phyloP scores from a whole-genome alignment of 805 yeast genomes.

The Maudiozyma bulderi region DNA sequence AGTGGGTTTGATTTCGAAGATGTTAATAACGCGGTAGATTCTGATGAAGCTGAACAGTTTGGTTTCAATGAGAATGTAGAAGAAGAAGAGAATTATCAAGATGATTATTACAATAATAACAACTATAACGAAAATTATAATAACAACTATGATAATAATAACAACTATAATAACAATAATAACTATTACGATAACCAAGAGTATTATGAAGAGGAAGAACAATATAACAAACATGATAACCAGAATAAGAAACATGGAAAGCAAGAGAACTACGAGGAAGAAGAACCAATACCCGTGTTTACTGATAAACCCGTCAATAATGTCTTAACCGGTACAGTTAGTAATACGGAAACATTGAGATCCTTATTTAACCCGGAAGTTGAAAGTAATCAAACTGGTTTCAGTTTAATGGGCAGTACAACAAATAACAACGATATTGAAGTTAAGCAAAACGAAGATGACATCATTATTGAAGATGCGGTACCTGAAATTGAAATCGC shows the following conservation, averaged over 20 bases:
- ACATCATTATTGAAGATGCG: constrained; percentile 26
- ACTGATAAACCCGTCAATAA: constrained; percentile 22
- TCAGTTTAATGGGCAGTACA: constrained; percentile 35
- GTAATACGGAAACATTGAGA: constrained; percentile 55
- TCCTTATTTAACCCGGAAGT: constrained; percentile 41
- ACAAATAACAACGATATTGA: constrained; percentile 41
- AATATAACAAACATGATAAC: not conserved
- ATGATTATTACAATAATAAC: not conserved
- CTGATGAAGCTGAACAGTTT: constrained; percentile 31
- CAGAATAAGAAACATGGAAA: not conserved
- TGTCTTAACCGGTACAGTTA: constrained; percentile 21
- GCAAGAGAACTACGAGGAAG: constrained; percentile 24
- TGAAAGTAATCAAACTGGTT: constrained; percentile 24
- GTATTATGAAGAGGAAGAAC: not conserved
- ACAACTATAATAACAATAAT: not conserved
- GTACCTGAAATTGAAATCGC: constrained; percentile 11
- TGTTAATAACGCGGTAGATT: constrained; percentile 35
- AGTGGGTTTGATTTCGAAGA: constrained; percentile 43
- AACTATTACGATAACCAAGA: not conserved
- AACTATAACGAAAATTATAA: not conserved
- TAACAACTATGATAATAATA: not conserved
- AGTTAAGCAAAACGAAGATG: constrained; percentile 24
- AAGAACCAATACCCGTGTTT: constrained; percentile 49
- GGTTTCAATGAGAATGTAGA: constrained; percentile 38
- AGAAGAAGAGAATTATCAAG: constrained; percentile 8